Percentiles rank a stretch among this genome's conserved stretches.
Conservation (phyloP, 2,329 filamentous ascomycete species). For the Colletotrichum brevisporum region DNA sequence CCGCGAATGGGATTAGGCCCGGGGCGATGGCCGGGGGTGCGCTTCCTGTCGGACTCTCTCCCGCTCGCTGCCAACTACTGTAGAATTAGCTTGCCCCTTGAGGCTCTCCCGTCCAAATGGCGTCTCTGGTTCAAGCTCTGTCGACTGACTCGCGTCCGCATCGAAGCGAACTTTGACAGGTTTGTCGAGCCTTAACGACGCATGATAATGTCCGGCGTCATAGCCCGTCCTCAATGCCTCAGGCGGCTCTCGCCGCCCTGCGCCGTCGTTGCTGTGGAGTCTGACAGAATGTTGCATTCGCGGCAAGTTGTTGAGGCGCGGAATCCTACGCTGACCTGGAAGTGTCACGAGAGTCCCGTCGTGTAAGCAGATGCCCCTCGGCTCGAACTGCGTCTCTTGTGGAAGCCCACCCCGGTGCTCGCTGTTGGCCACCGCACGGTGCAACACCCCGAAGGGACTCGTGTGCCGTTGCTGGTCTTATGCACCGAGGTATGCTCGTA, state of each 20-base stretch:
- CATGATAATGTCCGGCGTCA: conserved; percentile 29
- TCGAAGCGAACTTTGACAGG: conserved; percentile 29
- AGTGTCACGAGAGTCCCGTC: conserved; percentile 2
- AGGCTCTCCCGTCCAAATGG: conserved; percentile 16
- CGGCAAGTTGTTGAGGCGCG: conserved; percentile 23
- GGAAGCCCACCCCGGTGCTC: not conserved
- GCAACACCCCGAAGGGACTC: not conserved
- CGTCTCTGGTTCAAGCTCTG: conserved; percentile 24
- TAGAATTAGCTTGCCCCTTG: not conserved
- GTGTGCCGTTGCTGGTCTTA: not conserved
- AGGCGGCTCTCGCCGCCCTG: conserved; percentile 19
- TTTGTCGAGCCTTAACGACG: conserved; percentile 25
- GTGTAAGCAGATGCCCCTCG: not conserved
- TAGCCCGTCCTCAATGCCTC: conserved; percentile 4
- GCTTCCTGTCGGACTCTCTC: not conserved
- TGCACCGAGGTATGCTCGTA: not conserved
- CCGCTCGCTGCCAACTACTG: too few species aligned
- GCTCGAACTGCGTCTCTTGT: not conserved
- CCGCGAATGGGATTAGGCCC: conserved; percentile 30
- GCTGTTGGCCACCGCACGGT: not conserved
- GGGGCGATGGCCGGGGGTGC: conserved; percentile 17
- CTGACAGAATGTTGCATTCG: conserved; percentile 6
- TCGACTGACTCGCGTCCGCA: conserved; percentile 32
- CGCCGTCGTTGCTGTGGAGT: conserved; percentile 14
- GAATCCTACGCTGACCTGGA: conserved; percentile 34